Evolutionary conservation across 2,329 filamentous ascomycete species (phyloP), one percentile per base, ranked within the genome.

Genomic region (Seiridium cupressi): DNA sequence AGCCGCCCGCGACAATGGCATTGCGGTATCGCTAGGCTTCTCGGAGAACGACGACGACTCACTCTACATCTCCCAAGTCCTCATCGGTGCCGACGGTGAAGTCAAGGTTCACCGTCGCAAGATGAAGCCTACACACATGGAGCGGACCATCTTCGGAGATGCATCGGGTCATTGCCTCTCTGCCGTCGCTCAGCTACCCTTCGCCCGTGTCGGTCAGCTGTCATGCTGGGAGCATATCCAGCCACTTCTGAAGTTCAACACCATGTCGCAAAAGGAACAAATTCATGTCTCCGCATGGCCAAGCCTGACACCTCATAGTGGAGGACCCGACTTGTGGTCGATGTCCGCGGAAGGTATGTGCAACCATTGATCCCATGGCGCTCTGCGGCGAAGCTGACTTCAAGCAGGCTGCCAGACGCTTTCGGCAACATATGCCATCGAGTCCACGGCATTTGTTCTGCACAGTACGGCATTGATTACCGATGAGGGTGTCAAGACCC

Each of bases 401-500:
- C 6, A 31, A 26, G 7, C 11, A 62, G 75, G 76, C 4, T 78
- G 75, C 59, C 75, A 75, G 36, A 76, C 66, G 49, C 72, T 85
- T 1, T 80, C 82, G 0, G 81, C 81, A 61, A 77, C 79, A 0
- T 86, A 86, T 63, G 84, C 85, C 1, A 79, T 87, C 7, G 85
- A 88, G 66, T 78, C 81, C 1, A 74, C 76, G 7, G 70, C 80
- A 0, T 88, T 81, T 61, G 84, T 88, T 1, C 75, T 87, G 3
- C 82, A 84, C 63, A 72, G 73, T 53, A 84, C 82, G 0, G 69
- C 77, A 0, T 74, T 86, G 3, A 73, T 84, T 55, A 76, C 73
- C 0, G 64, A 79, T 5, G 67, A 73, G 11, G 83, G 78, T 0
- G 75, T 83, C 10, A 66, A 79, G 3, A 57, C 61, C 2, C 76